Evolutionary conservation across 257 asterid genomes (phyloP), one percentile per base, ranked within the genome.

Genomic region (Mentha longifolia): DNA sequence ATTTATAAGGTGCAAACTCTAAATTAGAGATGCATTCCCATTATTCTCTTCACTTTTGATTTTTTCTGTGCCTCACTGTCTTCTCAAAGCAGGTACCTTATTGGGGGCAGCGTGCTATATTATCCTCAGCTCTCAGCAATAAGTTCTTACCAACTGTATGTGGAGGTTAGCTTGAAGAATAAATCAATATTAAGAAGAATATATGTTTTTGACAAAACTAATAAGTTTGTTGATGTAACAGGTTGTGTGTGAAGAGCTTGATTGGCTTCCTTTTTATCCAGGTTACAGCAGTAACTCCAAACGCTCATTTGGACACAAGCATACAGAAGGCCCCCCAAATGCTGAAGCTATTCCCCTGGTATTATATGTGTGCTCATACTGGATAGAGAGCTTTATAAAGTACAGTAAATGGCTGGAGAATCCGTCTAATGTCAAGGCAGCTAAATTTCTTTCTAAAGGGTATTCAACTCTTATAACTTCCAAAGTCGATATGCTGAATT

Each of bases 201-300:
- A 17, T 68, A 47, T 52, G 46, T 79, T 62, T 30, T 73, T 69
- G 54, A 80, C 28, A 57, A 77, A 68, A 35, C 75, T 80, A 72
- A 77, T 50, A 67, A 16, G 43, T 51, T 58, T 68, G 35, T 62
- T 68, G 3, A 65, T 76, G 59, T 73, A 60, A 83, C 87, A 95
- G 99, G 98, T 95, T 78, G 98, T 92, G 31, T 92, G 95, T 82
- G 99, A 95, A 81, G 99, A 95, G 91, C 89, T 95, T 70, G 99
- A 92, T 63, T 92, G 99, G 98, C 92, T 95, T 82, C 98, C 95
- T 42, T 89, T 92, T 82, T 89, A 88, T 81, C 98, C 98, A 66
- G 97, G 95, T 75, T 70, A 43, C 70, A 84, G 83, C 78, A 76
- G 79, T 68, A 75, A 75, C 74, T 73, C 83, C 68, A 90, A 80